Base-by-base conservation (phyloP, 1,139 yeast genomes). In the Yamadazyma sp. region DNA sequence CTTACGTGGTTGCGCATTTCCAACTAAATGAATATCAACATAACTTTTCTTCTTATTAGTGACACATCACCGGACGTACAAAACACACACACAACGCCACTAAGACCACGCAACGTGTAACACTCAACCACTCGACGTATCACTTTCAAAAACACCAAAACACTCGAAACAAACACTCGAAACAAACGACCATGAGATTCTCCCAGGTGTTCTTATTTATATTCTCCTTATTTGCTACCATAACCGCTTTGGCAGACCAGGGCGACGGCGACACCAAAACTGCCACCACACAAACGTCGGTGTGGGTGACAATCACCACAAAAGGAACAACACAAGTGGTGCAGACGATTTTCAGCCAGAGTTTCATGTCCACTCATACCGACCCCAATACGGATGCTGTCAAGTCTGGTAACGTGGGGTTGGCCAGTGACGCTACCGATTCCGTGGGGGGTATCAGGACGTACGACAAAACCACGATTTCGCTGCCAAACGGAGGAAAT, bases 281-380 rank as follows among this genome's bases (percentile, higher is more conserved):
- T 2, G 37, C 53, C 14, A 44, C 45, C 3, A 35, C 56, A 3
- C 43, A 51, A 6, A 58, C 64, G 5, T 51, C 61, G 13, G 64
- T 67, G 2, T 70, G 66, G 62, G 55, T 62, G 10, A 70, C 76
- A 11, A 43, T 59, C 25, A 70, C 75, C 6, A 47, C 53, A 2
- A 45, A 52, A 28, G 75, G 76, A 2, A 51, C 42, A 14, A 38
- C 56, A 11, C 48, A 59, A 1, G 63, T 62, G n/a, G 48, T 58
- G n/a, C 54, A 54, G 25, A 49, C 68, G 0, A 32, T 44, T 7
- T 71, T 49, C 45, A 30, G 46, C n/a, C 77, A 70, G 44, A 32
- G 53, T 2, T 70, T 71, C 45, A 53, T 53, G 56, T 37, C 52
- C 13, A 58, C 62, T 0, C 52, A 47, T 39, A 41, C 61, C 1